These are phyloP conservation scores for Eucalyptus fibrosa DNA, from an alignment of 345 rosid genomes.

Conservation along the genomic window DNA sequence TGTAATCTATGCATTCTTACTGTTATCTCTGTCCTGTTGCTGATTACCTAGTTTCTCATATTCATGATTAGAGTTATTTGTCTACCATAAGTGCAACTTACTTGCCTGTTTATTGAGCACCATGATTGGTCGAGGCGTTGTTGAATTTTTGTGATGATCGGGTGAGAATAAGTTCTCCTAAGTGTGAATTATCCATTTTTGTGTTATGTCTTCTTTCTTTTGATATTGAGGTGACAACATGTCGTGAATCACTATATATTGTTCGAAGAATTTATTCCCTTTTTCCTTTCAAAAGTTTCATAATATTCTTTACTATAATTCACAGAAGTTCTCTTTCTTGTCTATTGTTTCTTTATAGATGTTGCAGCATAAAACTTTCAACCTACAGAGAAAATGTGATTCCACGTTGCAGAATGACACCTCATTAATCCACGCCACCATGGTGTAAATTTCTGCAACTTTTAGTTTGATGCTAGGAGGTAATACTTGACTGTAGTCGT, in stretches of 20 bases:
- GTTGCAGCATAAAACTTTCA: neutral
- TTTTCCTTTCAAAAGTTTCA: neutral
- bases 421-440: neutral
- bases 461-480: too few relatives aligned
- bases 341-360: too few relatives aligned
- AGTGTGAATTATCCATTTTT: neutral
- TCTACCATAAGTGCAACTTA: neutral
- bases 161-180: conserved; percentile 22
- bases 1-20: neutral
- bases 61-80: neutral
- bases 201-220: neutral
- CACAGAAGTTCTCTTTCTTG: neutral
- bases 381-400: neutral
- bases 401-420: too few relatives aligned
- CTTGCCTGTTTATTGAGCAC: conserved; percentile 24
- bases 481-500: too few relatives aligned
- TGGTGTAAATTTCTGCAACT: neutral
- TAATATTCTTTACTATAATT: neutral
- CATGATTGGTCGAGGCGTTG: conserved; percentile 53
- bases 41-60: neutral
- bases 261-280: neutral
- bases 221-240: neutral
- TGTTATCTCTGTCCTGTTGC: neutral
- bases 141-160: conserved; percentile 71
- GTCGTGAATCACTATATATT: neutral